phyloP scores from a whole-genome alignment of 768 basidiomycete species.

The Suillus bovinus region DNA sequence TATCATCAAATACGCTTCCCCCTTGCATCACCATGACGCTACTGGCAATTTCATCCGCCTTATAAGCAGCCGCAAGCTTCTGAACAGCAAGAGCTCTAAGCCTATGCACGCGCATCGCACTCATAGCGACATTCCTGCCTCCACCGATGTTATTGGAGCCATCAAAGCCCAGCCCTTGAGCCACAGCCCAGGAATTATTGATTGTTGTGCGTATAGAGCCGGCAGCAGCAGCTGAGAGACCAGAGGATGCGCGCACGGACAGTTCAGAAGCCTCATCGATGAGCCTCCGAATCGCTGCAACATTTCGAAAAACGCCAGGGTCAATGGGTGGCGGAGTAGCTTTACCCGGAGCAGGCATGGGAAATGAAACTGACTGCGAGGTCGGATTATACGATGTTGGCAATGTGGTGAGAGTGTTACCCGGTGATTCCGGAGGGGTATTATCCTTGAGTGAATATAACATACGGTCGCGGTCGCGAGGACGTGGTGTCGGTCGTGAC shows the following conservation, averaged over 20 bases:
- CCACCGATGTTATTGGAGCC: slow-evolving; percentile 51
- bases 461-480: slow-evolving; percentile 44
- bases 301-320: slow-evolving; percentile 81
- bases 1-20: slow-evolving; percentile 87
- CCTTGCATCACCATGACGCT: slow-evolving; percentile 97
- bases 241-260: slow-evolving; percentile 84
- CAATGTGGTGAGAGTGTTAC: slow-evolving; percentile 34
- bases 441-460: slow-evolving; percentile 43
- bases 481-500: slow-evolving; percentile 24
- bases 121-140: slow-evolving; percentile 81
- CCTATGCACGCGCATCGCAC: slow-evolving; percentile 79
- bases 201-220: slow-evolving; percentile 55
- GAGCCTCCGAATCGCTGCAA: slow-evolving; percentile 71
- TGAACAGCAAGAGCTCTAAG: slow-evolving; percentile 81
- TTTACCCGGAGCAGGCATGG: slow-evolving; percentile 58
- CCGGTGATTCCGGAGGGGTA: slow-evolving; percentile 49
- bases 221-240: slow-evolving; percentile 73
- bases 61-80: slow-evolving; percentile 84
- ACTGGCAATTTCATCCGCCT: slow-evolving; percentile 86
- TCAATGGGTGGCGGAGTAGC: slow-evolving; percentile 86
- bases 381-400: slow-evolving; percentile 33
- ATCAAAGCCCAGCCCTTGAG: slow-evolving; percentile 66
- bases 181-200: slow-evolving; percentile 58
- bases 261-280: slow-evolving; percentile 91
- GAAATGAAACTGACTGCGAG: slow-evolving; percentile 45